Evolutionary conservation across 169 alveolate genomes (phyloP).

Genomic region (Neospora caninum): DNA sequence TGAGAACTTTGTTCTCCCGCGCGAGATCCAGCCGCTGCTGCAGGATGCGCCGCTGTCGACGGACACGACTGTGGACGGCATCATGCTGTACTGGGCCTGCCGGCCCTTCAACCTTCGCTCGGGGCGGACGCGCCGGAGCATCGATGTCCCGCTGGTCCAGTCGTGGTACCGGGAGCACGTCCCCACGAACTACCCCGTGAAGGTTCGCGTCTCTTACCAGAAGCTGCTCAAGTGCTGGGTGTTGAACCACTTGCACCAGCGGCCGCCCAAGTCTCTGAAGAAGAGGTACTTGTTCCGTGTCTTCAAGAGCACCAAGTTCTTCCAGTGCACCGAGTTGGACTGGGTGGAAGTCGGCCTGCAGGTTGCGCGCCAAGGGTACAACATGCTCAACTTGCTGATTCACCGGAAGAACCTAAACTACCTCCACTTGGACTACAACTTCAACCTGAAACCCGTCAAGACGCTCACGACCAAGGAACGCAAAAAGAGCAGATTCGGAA

Average conservation of each 20-base stretch:
- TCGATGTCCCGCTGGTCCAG: conserved; percentile 96
- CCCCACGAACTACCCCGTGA: conserved; percentile 97
- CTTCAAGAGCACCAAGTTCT: conserved; percentile 97
- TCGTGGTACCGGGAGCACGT: conserved; percentile 99
- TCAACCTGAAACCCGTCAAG: conserved; percentile 99
- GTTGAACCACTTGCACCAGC: conserved; percentile 93
- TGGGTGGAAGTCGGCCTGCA: conserved; percentile 99
- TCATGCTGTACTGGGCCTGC: conserved; percentile 97
- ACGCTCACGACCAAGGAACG: conserved; percentile 99
- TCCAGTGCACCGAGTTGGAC: conserved; percentile 98
- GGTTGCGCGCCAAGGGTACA: conserved; percentile 99
- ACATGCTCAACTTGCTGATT: conserved; percentile 97
- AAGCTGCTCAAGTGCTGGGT: conserved; percentile 98
- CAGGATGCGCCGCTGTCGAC: conserved; percentile 74
- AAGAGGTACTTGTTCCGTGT: conserved; percentile 94
- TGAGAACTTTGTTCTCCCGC: conserved; percentile 56
- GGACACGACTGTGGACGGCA: conserved; percentile 81
- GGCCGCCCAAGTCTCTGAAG: conserved; percentile 93
- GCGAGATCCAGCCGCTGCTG: conserved; percentile 65
- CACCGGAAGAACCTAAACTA: conserved; percentile 99
- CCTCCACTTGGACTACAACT: conserved; percentile 99
- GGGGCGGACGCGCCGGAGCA: conserved; percentile 95
- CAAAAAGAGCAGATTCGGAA: conserved; percentile 99
- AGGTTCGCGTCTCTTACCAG: conserved; percentile 97
- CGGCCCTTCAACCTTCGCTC: conserved; percentile 98